These are phyloP conservation scores for Cocos nucifera DNA, from an alignment of 176 grass and related monocot genomes.

Conservation along the genomic window DNA sequence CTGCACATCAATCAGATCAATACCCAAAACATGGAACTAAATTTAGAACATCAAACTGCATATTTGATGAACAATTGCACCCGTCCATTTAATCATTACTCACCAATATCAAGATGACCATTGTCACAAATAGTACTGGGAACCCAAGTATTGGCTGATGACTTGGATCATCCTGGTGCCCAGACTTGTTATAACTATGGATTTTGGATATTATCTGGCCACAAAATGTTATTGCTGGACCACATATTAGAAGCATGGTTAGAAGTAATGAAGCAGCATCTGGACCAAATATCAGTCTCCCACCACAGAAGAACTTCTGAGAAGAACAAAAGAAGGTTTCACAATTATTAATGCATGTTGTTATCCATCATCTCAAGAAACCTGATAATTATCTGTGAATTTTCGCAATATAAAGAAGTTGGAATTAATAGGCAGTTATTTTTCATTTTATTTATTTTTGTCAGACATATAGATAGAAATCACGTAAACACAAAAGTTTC, in stretches of 20 bases:
- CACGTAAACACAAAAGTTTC: too few relatives aligned
- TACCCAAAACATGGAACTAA: too few relatives aligned
- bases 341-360: too few relatives aligned
- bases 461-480: too few relatives aligned
- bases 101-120: conserved; percentile 30
- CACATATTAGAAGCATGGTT: conserved; percentile 26
- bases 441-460: too few relatives aligned
- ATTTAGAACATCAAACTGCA: too few relatives aligned
- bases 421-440: too few relatives aligned
- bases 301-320: conserved; percentile 54
- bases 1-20: background rate
- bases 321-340: conserved; percentile 2
- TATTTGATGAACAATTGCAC: too few relatives aligned
- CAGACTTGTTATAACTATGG: background rate
- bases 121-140: conserved; percentile 16
- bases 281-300: conserved; percentile 41
- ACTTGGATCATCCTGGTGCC: background rate
- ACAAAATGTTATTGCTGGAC: conserved; percentile 33
- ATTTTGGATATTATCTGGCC: conserved; percentile 32
- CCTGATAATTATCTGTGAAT: too few relatives aligned
- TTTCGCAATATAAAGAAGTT: too few relatives aligned
- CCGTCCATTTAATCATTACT: background rate
- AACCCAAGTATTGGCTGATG: conserved; percentile 1
- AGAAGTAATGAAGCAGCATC: conserved; percentile 46
- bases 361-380: too few relatives aligned